A percentile compares a stretch with the other conserved stretches of the same genome.
Evolutionary conservation across 2,329 filamentous ascomycete genomes (phyloP).

Genomic region (Zalaria obscura): DNA sequence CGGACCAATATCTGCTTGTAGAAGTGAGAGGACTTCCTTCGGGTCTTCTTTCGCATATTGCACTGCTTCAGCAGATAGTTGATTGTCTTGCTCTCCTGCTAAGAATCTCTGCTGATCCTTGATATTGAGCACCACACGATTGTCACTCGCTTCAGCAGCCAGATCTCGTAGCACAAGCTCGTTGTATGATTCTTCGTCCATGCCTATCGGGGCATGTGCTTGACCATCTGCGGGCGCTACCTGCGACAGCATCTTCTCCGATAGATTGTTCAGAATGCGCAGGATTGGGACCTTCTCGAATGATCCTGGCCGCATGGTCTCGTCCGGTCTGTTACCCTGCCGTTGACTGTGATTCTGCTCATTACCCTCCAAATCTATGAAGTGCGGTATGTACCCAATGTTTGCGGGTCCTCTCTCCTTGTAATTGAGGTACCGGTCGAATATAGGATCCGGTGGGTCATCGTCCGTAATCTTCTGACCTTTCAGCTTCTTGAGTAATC

Average conservation of each 20-base stretch:
- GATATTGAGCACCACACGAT: constrained; percentile 71
- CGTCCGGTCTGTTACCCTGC: constrained; percentile 74
- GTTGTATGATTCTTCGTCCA: constrained; percentile 60
- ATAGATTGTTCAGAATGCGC: constrained; percentile 75
- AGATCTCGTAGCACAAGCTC: constrained; percentile 70
- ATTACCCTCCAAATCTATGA: constrained; percentile 86
- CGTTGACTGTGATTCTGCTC: constrained; percentile 86
- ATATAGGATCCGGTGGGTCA: constrained; percentile 61
- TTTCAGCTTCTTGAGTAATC: constrained; percentile 78
- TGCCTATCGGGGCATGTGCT: constrained; percentile 47
- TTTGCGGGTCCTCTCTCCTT: constrained; percentile 39
- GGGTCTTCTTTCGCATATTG: constrained; percentile 59
- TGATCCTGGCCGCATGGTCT: constrained; percentile 71
- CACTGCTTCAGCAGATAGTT: constrained; percentile 33
- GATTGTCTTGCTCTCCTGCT: constrained; percentile 30
- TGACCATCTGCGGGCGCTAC: constrained; percentile 67
- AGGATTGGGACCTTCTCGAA: constrained; percentile 75
- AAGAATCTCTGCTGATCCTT: constrained; percentile 80
- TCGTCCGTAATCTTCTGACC: constrained; percentile 73
- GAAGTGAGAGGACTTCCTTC: constrained; percentile 47
- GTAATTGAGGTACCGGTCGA: constrained; percentile 72
- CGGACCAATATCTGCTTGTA: constrained; percentile 47
- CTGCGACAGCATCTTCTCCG: constrained; percentile 83
- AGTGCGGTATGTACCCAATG: constrained; percentile 62
- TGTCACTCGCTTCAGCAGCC: constrained; percentile 56